Conservation (phyloP, 2,329 filamentous ascomycete genomes). For the Sclerotinia spermophila region DNA sequence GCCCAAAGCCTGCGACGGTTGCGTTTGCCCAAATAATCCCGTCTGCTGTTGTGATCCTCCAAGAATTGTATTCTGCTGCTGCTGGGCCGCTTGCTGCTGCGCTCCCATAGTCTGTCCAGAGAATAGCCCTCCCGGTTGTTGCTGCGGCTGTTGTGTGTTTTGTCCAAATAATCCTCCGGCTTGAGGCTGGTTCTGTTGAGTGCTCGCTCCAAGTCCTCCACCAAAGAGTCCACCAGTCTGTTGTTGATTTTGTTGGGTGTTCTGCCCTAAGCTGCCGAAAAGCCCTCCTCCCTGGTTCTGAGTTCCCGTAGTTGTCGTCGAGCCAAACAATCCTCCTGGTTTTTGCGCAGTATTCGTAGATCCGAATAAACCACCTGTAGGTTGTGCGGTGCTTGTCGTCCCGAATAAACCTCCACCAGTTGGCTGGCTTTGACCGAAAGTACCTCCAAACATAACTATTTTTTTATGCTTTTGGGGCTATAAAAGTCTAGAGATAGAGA, state of each 20-base stretch:
- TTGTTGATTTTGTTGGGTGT: conserved; percentile 28
- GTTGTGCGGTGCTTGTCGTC: conserved; percentile 17
- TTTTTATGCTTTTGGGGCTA: neutral
- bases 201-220: conserved; percentile 28
- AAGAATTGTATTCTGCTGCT: conserved; percentile 18
- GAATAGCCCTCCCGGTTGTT: conserved; percentile 21
- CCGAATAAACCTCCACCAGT: conserved; percentile 30
- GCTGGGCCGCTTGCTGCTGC: conserved; percentile 21
- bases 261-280: conserved; percentile 26
- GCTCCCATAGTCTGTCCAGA: conserved; percentile 20
- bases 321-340: conserved; percentile 40
- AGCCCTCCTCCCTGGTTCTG: conserved; percentile 23
- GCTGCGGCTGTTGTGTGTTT: conserved; percentile 18
- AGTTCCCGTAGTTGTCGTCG: conserved; percentile 36
- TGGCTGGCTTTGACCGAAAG: conserved; percentile 28
- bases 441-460: conserved; percentile 29
- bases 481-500: neutral
- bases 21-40: conserved; percentile 23
- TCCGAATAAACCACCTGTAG: conserved; percentile 25
- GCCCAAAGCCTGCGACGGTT: conserved; percentile 16
- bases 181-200: conserved; percentile 30
- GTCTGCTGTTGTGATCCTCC: conserved; percentile 21
- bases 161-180: conserved; percentile 21
- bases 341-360: conserved; percentile 24
- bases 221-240: conserved; percentile 34